Percentiles rank a stretch among this genome's conserved stretches.
Conservation (phyloP, 1,284 basidiomycete genomes). For the Sphagnurus paluster region DNA sequence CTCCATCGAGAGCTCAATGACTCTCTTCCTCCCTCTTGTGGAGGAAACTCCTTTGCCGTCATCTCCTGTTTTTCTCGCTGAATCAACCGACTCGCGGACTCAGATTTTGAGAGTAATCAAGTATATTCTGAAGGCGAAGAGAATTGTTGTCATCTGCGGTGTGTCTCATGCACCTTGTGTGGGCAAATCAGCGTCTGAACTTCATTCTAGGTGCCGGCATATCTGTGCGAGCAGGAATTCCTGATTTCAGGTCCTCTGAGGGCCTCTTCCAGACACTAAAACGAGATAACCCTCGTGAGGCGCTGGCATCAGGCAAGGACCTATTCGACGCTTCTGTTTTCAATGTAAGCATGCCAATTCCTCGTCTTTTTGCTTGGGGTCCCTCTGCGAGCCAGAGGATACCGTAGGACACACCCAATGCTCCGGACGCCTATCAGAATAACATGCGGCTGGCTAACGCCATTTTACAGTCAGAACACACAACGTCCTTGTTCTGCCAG, state of each 20-base stretch:
- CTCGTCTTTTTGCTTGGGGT: conserved; percentile 2
- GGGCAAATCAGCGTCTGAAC: background rate
- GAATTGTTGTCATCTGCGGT: conserved; percentile 88
- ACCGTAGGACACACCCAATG: background rate
- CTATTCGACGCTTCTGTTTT: conserved; percentile 92
- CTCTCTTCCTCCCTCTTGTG: conserved; percentile 42
- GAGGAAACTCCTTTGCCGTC: conserved; percentile 29
- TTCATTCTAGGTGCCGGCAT: conserved; percentile 78
- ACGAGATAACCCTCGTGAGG: conserved; percentile 74
- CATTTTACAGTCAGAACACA: conserved; percentile 60
- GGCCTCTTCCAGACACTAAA: conserved; percentile 83
- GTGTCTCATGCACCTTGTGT: conserved; percentile 29
- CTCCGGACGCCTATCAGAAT: background rate
- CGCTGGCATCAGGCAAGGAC: conserved; percentile 79
- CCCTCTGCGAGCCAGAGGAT: background rate
- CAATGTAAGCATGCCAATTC: conserved; percentile 56
- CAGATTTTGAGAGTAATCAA: conserved; percentile 56
- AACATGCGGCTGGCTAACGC: conserved; percentile 2
- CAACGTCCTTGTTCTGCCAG: conserved; percentile 80
- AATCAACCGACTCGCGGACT: conserved; percentile 29
- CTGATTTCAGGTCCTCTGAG: conserved; percentile 86
- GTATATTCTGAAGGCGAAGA: conserved; percentile 74
- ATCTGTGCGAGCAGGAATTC: conserved; percentile 88
- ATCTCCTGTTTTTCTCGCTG: conserved; percentile 37
- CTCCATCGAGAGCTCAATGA: conserved; percentile 32